Base-by-base conservation (phyloP, 768 basidiomycete genomes). In the Termitomyces sp. region DNA sequence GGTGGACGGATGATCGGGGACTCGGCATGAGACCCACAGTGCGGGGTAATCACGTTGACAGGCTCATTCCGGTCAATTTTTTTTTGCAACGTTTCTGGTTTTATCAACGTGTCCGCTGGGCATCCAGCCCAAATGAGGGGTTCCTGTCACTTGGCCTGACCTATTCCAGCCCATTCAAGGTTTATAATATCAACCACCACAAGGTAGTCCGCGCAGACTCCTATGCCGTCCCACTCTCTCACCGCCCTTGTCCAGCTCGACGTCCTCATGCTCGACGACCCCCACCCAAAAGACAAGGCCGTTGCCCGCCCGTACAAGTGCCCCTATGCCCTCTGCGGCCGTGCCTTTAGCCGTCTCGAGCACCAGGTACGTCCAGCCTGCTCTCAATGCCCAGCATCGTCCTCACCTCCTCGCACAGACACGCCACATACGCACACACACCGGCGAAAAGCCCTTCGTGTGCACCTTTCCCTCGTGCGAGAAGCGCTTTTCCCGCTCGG, bases 401-500 rank as follows among this genome's bases (percentile, higher is more conserved):
- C 54, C 48, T 45, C 52, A 55, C n/a, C 58, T 60, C 53, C 62
- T 55, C 58, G 60, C 27, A 34, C 72, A 98, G 93, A 99, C 96
- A 20, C 89, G 96, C 61, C 96, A 99, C 69, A 97, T 98, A 55
- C 89, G 96, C 59, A 99, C 95, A 0, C 96, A 99, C 72, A 99
- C 96, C 0, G 96, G 96, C 67, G 96, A 99, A 75, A 98, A 97
- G 66, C 96, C 96, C 2, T 98, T 98, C 67, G 82, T 85, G 22
- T 99, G 96, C 82, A 88, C 86, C 1, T 92, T 88, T 71, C 86
- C 92, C 4, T 84, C 87, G n/a, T 99, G 96, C 82, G 95, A 97
- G 74, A 99, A 98, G 72, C 89, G 95, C 5, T 99, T 99, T 73
- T 95, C 93, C 18, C 88, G 96, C 58, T 94, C 93, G n/a, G 96